Percentiles rank a stretch among this genome's conserved stretches.
Evolutionary conservation across 768 basidiomycete genomes (phyloP).

Genomic region (Hygrophoropsis aurantiaca): DNA sequence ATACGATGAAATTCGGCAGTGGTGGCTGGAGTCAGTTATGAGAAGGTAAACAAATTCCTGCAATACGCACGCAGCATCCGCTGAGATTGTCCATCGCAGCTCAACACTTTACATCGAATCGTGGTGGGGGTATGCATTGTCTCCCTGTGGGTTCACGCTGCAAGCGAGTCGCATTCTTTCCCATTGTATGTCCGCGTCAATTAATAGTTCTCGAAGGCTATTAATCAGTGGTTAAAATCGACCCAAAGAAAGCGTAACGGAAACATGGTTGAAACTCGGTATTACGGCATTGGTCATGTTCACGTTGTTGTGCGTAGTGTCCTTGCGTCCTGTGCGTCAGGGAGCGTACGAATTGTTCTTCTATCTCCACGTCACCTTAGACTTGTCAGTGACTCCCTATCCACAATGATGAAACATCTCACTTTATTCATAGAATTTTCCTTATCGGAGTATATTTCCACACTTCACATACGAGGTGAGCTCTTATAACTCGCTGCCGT

Average conservation of each 20-base stretch:
- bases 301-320: constrained; percentile 42
- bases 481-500: constrained; percentile 8
- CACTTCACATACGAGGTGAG: constrained; percentile 20
- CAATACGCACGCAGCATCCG: not conserved
- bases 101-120: constrained; percentile 48
- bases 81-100: constrained; percentile 19
- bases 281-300: constrained; percentile 38
- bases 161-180: constrained; percentile 11
- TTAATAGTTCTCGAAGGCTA: not conserved
- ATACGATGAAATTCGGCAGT: constrained; percentile 10
- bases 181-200: constrained; percentile 3
- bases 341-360: constrained; percentile 54
- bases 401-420: not conserved
- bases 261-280: constrained; percentile 30
- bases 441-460: constrained; percentile 44
- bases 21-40: constrained; percentile 25
- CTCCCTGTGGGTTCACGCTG: constrained; percentile 49
- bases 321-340: constrained; percentile 48
- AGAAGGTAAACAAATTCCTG: constrained; percentile 17
- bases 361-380: constrained; percentile 42
- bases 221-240: constrained; percentile 3
- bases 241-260: not conserved
- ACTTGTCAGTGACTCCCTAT: constrained; percentile 30
- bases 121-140: constrained; percentile 45
- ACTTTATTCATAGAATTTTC: constrained; percentile 22